Evolutionary conservation across 2,329 filamentous ascomycete genomes (phyloP), one percentile per base, ranked within the genome.

Genomic region (Fusarium equiseti): DNA sequence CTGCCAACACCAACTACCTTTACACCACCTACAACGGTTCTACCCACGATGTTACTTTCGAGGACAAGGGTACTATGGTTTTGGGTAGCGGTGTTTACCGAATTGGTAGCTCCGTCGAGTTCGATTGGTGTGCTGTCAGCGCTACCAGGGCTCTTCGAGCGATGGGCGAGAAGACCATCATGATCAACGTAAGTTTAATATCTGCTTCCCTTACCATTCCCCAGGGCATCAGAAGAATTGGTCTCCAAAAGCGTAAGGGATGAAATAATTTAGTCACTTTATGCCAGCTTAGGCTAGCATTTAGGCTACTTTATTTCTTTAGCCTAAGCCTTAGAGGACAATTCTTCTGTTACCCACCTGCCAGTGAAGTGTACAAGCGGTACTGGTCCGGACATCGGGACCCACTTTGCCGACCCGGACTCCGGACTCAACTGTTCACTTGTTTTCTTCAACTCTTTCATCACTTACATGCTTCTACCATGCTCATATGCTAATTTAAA

Each of bases 21-120:
- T 97, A 98, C 85, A 98, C 95, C 5, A 98, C 96, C 31, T 99
- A 99, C 86, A 98, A 99, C 79, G 96, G 95, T 61, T 92, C 92
- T 18, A 91, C 92, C 18, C 95, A 98, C 83, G 96, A 98, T 81
- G 92, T 98, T 51, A 91, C 89, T 16, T 98, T 99, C 73, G 92
- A 98, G 73, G 95, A 98, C 79, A 92, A 97, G 74, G 95, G 95
- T 69, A 92, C 91, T 48, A 84, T 99, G 59, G 91, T 98, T 63
- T 89, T 99, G 16, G 96, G 96, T 66, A 95, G 92, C 78, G 96
- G 96, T 82, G 96, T 98, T 24, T 99, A 99, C 88, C 90, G 96
- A 79, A 99, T 98, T 79, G 96, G 96, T 77, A 95, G 92, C 83
- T 98, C 95, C 9, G 96, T 99, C 55, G 96, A 99, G 82, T 99